phyloP scores from a whole-genome alignment of 331 rosid genomes.

The Malus hybrid region DNA sequence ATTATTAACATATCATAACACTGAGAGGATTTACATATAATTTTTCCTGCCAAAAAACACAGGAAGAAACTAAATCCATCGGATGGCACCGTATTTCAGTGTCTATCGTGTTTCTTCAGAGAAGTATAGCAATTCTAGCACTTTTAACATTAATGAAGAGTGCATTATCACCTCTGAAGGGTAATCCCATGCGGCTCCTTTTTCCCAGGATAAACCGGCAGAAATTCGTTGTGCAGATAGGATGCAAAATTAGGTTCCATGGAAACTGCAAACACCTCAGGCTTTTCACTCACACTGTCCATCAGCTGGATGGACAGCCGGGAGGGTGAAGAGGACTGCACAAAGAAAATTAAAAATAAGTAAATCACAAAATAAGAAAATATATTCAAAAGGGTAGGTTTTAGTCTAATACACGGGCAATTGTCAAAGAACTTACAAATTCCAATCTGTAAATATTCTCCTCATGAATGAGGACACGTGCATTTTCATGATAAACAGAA shows the following conservation, averaged over 20 bases:
- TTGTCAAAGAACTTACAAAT: conserved; percentile 50
- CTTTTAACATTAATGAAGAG: neutral
- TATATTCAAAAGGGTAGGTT: neutral
- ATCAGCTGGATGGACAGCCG: conserved; percentile 76
- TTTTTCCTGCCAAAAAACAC: neutral
- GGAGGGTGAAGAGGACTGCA: conserved; percentile 59
- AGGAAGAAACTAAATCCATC: neutral
- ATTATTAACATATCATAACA: neutral
- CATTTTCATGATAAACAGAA: conserved; percentile 76
- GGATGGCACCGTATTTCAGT: neutral
- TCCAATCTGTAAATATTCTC: conserved; percentile 81
- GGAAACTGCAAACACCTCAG: conserved; percentile 86
- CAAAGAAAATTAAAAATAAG: neutral
- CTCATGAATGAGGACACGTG: conserved; percentile 85
- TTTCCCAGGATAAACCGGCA: conserved; percentile 55
- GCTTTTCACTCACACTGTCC: conserved; percentile 78
- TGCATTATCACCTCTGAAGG: conserved; percentile 53
- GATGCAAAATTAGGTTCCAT: conserved; percentile 82
- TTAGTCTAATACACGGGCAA: neutral
- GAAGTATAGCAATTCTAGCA: neutral
- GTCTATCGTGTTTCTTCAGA: neutral
- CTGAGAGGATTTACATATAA: neutral
- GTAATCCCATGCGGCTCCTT: conserved; percentile 66
- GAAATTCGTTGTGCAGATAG: conserved; percentile 73
- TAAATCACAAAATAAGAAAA: too few relatives aligned